Evolutionary conservation across 2,329 filamentous ascomycete species (phyloP).

Genomic region (Chrysoporthe puriensis): DNA sequence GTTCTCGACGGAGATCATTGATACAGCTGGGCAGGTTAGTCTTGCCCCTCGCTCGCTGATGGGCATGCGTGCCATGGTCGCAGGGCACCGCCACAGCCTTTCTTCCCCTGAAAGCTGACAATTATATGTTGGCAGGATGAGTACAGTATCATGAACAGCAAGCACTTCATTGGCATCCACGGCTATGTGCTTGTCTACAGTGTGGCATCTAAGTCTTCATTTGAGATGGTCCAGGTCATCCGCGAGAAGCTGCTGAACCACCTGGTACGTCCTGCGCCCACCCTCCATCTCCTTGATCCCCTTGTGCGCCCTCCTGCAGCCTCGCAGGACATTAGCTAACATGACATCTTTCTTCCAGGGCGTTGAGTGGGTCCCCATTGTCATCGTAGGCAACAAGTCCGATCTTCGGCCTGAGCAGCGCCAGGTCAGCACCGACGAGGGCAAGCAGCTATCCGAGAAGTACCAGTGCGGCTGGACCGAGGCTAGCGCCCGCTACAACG

Average conservation of each 20-base stretch:
- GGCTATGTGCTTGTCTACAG: slow-evolving; percentile 99
- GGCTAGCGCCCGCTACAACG: slow-evolving; percentile 90
- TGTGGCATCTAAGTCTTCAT: slow-evolving; percentile 90
- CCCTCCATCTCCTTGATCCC: not conserved
- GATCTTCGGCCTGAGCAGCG: slow-evolving; percentile 91
- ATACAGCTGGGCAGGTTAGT: slow-evolving; percentile 89
- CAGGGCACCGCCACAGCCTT: not conserved
- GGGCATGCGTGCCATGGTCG: not conserved
- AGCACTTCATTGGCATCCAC: slow-evolving; percentile 99
- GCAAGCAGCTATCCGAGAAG: slow-evolving; percentile 81
- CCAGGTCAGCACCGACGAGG: slow-evolving; percentile 85
- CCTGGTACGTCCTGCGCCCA: slow-evolving; percentile 58
- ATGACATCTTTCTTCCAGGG: slow-evolving; percentile 59
- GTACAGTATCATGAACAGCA: slow-evolving; percentile 97
- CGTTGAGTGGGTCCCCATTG: slow-evolving; percentile 87
- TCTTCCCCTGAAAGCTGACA: slow-evolving; percentile 15
- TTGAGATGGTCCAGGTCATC: slow-evolving; percentile 97
- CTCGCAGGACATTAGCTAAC: not conserved
- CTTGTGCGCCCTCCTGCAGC: not conserved
- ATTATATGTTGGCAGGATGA: slow-evolving; percentile 68
- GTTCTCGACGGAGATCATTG: slow-evolving; percentile 94
- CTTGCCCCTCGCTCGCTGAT: not conserved
- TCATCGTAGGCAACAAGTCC: slow-evolving; percentile 96
- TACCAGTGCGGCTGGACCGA: slow-evolving; percentile 94
- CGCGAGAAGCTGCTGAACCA: slow-evolving; percentile 97